Conservation (phyloP, 2,329 filamentous ascomycete species). For the Cercospora sojina region DNA sequence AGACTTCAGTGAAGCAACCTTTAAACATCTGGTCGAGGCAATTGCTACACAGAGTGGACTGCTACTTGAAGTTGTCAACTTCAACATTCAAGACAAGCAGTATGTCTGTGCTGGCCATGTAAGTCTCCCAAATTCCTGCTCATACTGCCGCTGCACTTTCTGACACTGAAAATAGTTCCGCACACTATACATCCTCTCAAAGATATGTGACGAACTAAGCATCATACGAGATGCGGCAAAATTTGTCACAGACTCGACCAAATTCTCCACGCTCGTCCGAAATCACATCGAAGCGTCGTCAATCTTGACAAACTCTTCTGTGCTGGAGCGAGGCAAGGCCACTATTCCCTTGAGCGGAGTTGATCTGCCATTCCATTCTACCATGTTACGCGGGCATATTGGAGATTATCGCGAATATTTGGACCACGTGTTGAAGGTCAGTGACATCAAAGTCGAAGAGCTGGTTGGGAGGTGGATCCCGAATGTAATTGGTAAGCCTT, state of each 20-base stretch:
- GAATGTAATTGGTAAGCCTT: background rate
- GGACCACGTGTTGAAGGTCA: background rate
- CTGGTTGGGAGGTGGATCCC: background rate
- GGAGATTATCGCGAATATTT: background rate
- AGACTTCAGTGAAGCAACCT: background rate
- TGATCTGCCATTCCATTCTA: background rate
- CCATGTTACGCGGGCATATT: background rate
- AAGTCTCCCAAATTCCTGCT: background rate
- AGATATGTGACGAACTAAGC: background rate
- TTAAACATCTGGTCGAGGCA: background rate
- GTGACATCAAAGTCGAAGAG: background rate
- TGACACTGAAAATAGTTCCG: background rate
- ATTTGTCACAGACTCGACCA: background rate
- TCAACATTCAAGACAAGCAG: background rate
- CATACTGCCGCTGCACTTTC: background rate
- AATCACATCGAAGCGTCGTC: background rate
- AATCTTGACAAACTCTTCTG: background rate
- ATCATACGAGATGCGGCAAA: background rate
- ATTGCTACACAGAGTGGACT: background rate
- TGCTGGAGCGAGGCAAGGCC: background rate
- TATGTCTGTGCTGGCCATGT: background rate
- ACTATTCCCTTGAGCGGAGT: background rate
- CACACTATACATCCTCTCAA: background rate
- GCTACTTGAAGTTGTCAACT: background rate
- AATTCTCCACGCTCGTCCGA: background rate